Conservation (phyloP, 495 filamentous ascomycete species). For the Trichoderma virens region DNA sequence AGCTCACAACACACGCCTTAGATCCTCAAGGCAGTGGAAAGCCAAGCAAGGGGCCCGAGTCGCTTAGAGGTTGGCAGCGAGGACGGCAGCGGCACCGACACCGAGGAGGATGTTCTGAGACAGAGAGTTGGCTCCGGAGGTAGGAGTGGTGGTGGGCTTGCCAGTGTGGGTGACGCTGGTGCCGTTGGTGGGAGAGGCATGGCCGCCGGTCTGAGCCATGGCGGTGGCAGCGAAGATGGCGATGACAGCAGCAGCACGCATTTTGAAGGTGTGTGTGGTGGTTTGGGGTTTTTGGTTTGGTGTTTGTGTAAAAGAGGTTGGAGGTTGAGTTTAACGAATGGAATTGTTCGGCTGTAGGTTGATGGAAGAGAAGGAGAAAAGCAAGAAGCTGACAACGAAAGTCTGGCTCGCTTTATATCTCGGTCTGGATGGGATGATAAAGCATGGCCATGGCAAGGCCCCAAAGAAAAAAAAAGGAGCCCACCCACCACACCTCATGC, state of each 20-base stretch:
- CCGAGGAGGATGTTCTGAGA: constrained; percentile 5
- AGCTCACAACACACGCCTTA: not conserved
- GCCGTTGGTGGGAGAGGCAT: constrained; percentile 7
- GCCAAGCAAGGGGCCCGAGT: too few relatives aligned
- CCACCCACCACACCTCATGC: not conserved
- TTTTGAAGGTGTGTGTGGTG: not conserved
- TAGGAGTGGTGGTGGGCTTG: not conserved
- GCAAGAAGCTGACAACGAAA: not conserved
- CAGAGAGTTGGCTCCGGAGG: constrained; percentile 1
- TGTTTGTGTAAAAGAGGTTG: not conserved
- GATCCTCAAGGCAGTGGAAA: not conserved
- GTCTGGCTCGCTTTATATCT: constrained; percentile 2
- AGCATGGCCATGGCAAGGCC: not conserved
- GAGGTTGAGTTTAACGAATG: not conserved
- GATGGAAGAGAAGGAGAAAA: not conserved
- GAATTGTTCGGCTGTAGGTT: not conserved
- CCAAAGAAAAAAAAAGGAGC: not conserved
- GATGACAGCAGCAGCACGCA: not conserved
- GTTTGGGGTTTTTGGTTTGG: constrained; percentile 1
- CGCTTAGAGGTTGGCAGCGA: constrained; percentile 6
- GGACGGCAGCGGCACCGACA: constrained; percentile 3
- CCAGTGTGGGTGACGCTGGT: constrained; percentile 2
- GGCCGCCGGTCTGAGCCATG: not conserved
- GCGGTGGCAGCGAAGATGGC: constrained; percentile 6
- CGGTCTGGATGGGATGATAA: not conserved